Base-by-base conservation (phyloP, 352 stramenopile genomes). In the Peronospora farinosa region DNA sequence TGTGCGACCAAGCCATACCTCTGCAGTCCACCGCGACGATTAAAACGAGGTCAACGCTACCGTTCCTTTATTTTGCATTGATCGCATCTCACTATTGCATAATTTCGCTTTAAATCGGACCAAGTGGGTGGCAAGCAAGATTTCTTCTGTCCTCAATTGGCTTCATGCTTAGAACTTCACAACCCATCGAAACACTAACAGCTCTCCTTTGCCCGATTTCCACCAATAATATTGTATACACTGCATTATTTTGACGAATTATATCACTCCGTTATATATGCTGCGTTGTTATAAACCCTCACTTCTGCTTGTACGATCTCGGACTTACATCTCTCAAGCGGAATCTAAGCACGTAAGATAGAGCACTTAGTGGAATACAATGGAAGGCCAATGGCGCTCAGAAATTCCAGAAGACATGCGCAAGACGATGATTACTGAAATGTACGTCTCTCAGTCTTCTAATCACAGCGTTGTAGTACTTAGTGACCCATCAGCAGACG, bases 401-500 rank as follows among this genome's bases (percentile, higher is more conserved):
- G 78, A 92, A 60, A 85, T 92, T 54, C 62, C 76, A 27, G 78
- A 88, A 54, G 74, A 88, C 44, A 79, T 77, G 68, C 81, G 81
- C 60, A 92, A 90, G 68, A 71, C 84, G 55, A 90, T 92, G 78
- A 92, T 92, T 66, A 90, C 76, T 16, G 74, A 88, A 63, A 90
- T 92, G 81, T 92, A 72, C 61, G 75, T 72, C 4, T 19, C 13
- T 43, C 27, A 2, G 10, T 19, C 32, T 50, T 8, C 12, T 21
- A 2, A 35, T 44, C 13, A 38, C 25, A 48, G 13, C 11, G 42
- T 21, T 27, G 23, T 4, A 27, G 23, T 27, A 27, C 23, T 5
- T 27, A 27, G 23, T 27, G 23, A 27, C 23, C 27, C 3, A 4
- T 7, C 5, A 5, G 23, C 0, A 27, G 23, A 4, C 23, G 23